Conservation (phyloP, 257 asterid species). For the Nicotiana otophora region DNA sequence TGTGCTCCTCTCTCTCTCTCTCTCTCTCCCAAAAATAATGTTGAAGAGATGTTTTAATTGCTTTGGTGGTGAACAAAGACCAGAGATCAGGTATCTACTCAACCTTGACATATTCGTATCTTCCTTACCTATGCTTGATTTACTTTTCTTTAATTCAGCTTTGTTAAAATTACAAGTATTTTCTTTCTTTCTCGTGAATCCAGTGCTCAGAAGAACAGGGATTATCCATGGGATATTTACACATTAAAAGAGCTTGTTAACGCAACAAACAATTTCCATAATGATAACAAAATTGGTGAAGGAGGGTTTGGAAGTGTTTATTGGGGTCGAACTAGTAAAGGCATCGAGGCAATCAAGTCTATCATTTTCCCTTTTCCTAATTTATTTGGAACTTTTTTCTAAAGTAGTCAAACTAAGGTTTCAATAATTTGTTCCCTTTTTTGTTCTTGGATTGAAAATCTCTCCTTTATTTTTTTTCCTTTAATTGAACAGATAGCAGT, state of each 20-base stretch:
- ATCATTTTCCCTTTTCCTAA: neutral
- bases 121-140: neutral
- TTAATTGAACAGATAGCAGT: constrained; percentile 47
- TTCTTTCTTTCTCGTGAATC: neutral
- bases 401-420: neutral
- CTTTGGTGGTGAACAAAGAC: constrained; percentile 13
- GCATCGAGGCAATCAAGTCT: constrained; percentile 45
- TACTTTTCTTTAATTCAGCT: neutral
- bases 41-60: constrained; percentile 21
- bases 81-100: constrained; percentile 10
- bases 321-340: constrained; percentile 75
- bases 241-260: constrained; percentile 58
- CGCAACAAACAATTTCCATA: constrained; percentile 69
- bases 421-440: neutral
- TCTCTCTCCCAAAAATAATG: constrained; percentile 13
- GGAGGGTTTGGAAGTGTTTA: constrained; percentile 89
- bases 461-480: neutral
- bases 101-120: neutral
- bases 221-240: constrained; percentile 68
- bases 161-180: neutral
- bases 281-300: constrained; percentile 73
- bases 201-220: constrained; percentile 23
- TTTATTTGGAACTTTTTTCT: neutral
- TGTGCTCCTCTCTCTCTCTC: neutral
- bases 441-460: neutral